Evolutionary conservation across 1,284 basidiomycete species (phyloP).

Genomic region (Phenoliferia sp.): DNA sequence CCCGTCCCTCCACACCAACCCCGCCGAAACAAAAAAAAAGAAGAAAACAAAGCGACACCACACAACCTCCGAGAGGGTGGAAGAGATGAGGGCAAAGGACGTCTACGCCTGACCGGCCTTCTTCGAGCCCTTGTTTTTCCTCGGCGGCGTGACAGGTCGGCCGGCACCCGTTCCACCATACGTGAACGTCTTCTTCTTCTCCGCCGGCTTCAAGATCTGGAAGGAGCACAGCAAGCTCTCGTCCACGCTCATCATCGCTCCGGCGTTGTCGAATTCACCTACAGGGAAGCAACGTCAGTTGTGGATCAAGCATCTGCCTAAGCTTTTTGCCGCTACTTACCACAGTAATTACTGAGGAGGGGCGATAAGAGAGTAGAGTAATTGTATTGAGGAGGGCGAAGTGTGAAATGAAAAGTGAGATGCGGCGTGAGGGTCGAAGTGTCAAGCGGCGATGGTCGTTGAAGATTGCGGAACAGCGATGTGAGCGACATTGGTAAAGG

Average conservation of each 20-base stretch:
- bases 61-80: not conserved
- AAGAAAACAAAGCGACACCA: too few species aligned
- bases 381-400: not conserved
- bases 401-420: not conserved
- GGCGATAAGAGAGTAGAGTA: not conserved
- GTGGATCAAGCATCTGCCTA: too few species aligned
- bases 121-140: constrained; percentile 49
- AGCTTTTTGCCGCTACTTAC: too few species aligned
- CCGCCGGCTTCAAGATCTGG: constrained; percentile 99
- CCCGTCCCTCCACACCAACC: too few species aligned
- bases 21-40: too few species aligned
- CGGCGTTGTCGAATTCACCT: constrained; percentile 92
- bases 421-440: not conserved
- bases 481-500: too few species aligned
- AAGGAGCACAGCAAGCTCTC: constrained; percentile 97
- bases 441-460: constrained; percentile 63
- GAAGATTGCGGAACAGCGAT: constrained; percentile 70
- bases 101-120: constrained; percentile 12
- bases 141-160: constrained; percentile 53
- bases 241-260: constrained; percentile 99
- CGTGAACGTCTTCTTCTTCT: constrained; percentile 86
- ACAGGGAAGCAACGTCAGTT: too few species aligned
- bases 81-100: not conserved
- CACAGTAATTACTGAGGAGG: constrained; percentile 17
- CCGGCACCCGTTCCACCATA: constrained; percentile 44